These are phyloP conservation scores for Rutstroemia sp. DNA, from an alignment of 2,329 filamentous ascomycete genomes.

Conservation along the genomic window DNA sequence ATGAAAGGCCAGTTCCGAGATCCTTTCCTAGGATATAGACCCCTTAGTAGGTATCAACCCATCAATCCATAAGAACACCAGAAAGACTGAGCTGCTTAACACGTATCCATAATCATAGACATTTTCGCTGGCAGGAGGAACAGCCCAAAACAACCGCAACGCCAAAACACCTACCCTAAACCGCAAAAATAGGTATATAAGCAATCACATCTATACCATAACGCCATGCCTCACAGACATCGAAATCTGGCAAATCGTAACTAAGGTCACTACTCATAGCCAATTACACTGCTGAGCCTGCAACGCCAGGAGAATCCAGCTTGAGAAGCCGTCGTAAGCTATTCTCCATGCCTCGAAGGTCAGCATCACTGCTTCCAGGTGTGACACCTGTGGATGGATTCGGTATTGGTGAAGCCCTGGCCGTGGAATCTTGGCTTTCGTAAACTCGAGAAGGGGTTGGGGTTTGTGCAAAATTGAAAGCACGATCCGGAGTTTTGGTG, in stretches of 20 bases:
- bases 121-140: constrained; percentile 6
- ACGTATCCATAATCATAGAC: constrained; percentile 4
- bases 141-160: constrained; percentile 3
- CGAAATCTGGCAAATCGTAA: not conserved
- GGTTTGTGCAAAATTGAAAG: constrained; percentile 15
- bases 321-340: constrained; percentile 29
- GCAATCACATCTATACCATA: constrained; percentile 1
- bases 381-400: constrained; percentile 14
- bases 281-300: constrained; percentile 6
- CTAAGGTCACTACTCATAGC: not conserved
- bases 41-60: constrained; percentile 2
- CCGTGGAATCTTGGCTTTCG: constrained; percentile 7
- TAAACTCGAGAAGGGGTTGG: constrained; percentile 19
- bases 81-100: constrained; percentile 2
- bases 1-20: no score
- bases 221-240: not conserved
- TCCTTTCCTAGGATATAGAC: no score
- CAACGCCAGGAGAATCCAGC: constrained; percentile 19
- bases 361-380: constrained; percentile 17
- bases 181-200: not conserved
- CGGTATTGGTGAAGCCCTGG: constrained; percentile 14
- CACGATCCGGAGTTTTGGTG: constrained; percentile 20
- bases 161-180: not conserved
- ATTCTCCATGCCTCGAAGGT: constrained; percentile 29
- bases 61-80: constrained; percentile 8